A percentile compares a stretch with the other conserved stretches of the same genome.
Conservation (phyloP, 2,329 filamentous ascomycete genomes). For the Calonectria ilicicola region DNA sequence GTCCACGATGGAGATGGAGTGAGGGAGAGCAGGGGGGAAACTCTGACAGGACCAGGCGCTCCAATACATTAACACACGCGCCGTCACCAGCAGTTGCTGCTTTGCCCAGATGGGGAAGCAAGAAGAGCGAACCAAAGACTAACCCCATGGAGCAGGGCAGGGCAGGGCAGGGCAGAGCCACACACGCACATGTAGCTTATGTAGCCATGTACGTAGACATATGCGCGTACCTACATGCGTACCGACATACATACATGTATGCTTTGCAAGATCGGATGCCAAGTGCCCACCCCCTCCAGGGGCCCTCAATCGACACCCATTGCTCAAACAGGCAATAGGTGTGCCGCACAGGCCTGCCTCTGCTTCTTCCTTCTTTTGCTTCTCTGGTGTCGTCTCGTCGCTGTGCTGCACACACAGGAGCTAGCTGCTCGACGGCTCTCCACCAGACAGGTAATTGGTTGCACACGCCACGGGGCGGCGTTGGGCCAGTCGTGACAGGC, state of each 20-base stretch:
- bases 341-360: conserved; percentile 19
- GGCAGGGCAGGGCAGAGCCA: too few relatives aligned
- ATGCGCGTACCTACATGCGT: conserved; percentile 1
- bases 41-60: conserved; percentile 9
- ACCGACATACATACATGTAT: neutral
- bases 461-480: neutral
- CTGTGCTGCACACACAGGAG: too few relatives aligned
- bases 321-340: neutral
- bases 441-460: neutral
- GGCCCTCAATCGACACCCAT: neutral
- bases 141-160: neutral
- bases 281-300: conserved; percentile 28
- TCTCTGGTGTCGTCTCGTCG: neutral
- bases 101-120: neutral
- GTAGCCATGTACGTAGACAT: neutral
- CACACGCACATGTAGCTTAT: neutral
- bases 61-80: neutral
- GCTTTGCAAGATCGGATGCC: conserved; percentile 41
- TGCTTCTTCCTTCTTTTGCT: neutral
- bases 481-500: conserved; percentile 15
- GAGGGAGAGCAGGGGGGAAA: conserved; percentile 15
- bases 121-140: neutral
- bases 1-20: conserved; percentile 14
- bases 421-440: neutral
- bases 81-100: neutral